These are phyloP conservation scores for Adenanthera pavonina DNA, from an alignment of 306 rosid species.

Conservation along the genomic window DNA sequence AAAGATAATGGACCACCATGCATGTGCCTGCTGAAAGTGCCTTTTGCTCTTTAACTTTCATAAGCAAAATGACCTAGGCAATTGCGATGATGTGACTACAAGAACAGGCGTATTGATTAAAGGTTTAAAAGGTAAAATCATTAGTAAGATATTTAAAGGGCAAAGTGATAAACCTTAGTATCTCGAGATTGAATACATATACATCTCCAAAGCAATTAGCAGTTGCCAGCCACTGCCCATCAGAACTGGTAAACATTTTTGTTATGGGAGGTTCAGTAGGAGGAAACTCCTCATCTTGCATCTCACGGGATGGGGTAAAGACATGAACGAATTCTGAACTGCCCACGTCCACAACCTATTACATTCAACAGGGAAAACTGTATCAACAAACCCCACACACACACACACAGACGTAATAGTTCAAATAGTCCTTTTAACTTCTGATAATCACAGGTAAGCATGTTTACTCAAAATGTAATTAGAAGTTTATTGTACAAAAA, in stretches of 20 bases:
- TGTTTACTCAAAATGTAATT: not conserved
- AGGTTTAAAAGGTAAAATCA: not conserved
- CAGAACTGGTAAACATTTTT: slow-evolving; percentile 85
- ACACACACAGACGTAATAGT: slow-evolving; percentile 1
- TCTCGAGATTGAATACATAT: slow-evolving; percentile 85
- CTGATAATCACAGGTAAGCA: slow-evolving; percentile 4
- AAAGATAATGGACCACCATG: not conserved
- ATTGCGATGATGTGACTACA: not conserved
- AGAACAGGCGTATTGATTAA: not conserved
- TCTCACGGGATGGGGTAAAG: slow-evolving; percentile 70
- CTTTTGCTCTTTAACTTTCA: not conserved
- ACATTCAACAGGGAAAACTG: slow-evolving; percentile 30
- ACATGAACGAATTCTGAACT: slow-evolving; percentile 63
- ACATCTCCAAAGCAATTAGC: slow-evolving; percentile 96
- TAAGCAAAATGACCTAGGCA: slow-evolving; percentile 14
- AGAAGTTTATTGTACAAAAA: not conserved
- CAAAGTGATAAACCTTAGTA: slow-evolving; percentile 58
- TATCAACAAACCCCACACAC: slow-evolving; percentile 28
- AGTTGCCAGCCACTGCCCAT: slow-evolving; percentile 98
- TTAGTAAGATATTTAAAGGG: not conserved
- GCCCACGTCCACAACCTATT: slow-evolving; percentile 73
- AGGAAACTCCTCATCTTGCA: slow-evolving; percentile 61
- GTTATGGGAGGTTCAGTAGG: slow-evolving; percentile 94
- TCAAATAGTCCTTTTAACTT: not conserved
- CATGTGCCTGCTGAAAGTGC: not conserved